Evolutionary conservation across 768 basidiomycete species (phyloP).

Genomic region (Termitomyces sp.): DNA sequence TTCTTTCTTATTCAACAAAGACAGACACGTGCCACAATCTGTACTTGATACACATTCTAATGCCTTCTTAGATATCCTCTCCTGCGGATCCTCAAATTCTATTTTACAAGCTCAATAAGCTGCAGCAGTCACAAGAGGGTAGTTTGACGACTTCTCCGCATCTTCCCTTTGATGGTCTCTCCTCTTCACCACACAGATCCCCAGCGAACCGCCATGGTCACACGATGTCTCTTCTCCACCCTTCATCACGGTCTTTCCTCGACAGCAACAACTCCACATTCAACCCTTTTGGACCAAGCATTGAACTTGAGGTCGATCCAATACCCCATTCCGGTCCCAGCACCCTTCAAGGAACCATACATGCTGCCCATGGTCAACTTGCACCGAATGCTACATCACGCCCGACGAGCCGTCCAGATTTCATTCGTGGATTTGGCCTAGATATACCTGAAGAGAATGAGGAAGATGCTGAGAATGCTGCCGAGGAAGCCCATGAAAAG

Average conservation of each 20-base stretch:
- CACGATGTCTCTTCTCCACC: constrained; percentile 66
- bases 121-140: constrained; percentile 64
- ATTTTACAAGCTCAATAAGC: constrained; percentile 77
- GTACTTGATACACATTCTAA: not conserved
- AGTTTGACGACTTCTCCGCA: constrained; percentile 66
- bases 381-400: constrained; percentile 38
- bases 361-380: constrained; percentile 54
- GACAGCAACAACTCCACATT: constrained; percentile 25
- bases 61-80: constrained; percentile 66
- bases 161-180: constrained; percentile 39
- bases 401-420: constrained; percentile 61
- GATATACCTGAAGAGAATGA: constrained; percentile 77
- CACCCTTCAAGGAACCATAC: constrained; percentile 24
- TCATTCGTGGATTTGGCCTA: constrained; percentile 72
- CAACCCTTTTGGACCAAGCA: constrained; percentile 62
- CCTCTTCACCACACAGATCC: constrained; percentile 42
- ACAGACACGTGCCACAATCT: constrained; percentile 17
- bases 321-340: constrained; percentile 17
- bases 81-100: constrained; percentile 82
- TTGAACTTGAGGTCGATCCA: constrained; percentile 34
- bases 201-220: constrained; percentile 57
- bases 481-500: constrained; percentile 18
- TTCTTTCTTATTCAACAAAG: constrained; percentile 10
- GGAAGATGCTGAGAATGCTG: constrained; percentile 35
- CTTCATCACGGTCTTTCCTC: constrained; percentile 34